These are phyloP conservation scores for Phalaenopsis hybrid DNA, from an alignment of 116 monocot species.

Conservation along the genomic window DNA sequence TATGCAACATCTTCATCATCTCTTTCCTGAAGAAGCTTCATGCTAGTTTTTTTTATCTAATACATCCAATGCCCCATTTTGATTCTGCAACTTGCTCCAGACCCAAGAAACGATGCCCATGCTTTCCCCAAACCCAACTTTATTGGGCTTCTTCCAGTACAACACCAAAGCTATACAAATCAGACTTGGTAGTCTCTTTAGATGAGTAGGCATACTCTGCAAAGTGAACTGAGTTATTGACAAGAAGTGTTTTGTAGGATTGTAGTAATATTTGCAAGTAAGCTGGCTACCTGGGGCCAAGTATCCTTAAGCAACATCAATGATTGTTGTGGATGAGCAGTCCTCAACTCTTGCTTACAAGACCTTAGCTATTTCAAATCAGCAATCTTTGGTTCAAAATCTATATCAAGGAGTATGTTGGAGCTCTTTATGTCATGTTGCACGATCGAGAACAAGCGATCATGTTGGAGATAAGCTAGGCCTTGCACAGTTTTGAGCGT, in stretches of 20 bases:
- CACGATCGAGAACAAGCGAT: slow-evolving; percentile 66
- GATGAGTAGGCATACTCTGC: slow-evolving; percentile 86
- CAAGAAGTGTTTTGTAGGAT: not conserved
- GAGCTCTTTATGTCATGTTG: slow-evolving; percentile 90
- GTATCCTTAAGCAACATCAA: slow-evolving; percentile 88
- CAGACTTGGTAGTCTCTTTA: slow-evolving; percentile 87
- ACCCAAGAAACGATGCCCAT: slow-evolving; percentile 70
- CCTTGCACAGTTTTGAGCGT: slow-evolving; percentile 76
- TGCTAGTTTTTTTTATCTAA: slow-evolving; percentile 36
- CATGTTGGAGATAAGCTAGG: slow-evolving; percentile 81
- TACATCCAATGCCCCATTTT: slow-evolving; percentile 42
- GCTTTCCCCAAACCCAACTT: slow-evolving; percentile 76
- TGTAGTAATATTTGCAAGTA: not conserved
- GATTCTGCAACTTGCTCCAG: slow-evolving; percentile 37
- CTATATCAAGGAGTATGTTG: slow-evolving; percentile 82
- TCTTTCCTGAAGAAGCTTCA: slow-evolving; percentile 60
- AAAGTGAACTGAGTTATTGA: not conserved
- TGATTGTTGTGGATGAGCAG: slow-evolving; percentile 41
- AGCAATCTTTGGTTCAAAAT: slow-evolving; percentile 84
- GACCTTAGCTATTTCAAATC: slow-evolving; percentile 96
- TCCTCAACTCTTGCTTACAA: slow-evolving; percentile 47
- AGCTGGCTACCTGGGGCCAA: slow-evolving; percentile 65
- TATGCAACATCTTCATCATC: slow-evolving; percentile 54
- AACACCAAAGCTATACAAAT: slow-evolving; percentile 95
- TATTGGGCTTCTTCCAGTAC: slow-evolving; percentile 82